A percentile compares a stretch with the other conserved stretches of the same genome.
phyloP scores from a whole-genome alignment of 805 yeast genomes.

The Candida schatavii region DNA sequence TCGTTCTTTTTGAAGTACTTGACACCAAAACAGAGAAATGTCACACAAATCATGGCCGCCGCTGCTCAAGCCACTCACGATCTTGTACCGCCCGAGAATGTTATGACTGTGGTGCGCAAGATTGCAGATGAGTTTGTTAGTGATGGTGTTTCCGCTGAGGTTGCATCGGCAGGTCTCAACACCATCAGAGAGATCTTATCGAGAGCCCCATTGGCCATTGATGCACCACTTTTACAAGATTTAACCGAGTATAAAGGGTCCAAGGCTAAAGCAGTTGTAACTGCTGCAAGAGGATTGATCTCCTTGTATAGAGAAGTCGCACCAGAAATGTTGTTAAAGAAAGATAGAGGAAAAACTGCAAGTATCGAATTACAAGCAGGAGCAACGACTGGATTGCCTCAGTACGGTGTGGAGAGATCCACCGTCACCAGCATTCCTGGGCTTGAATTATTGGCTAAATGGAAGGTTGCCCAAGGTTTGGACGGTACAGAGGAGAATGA shows the following conservation, averaged over 20 bases:
- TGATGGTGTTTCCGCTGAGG: constrained; percentile 98
- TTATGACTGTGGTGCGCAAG: constrained; percentile 77
- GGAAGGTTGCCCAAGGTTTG: constrained; percentile 66
- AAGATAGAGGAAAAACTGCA: constrained; percentile 92
- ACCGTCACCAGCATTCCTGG: constrained; percentile 81
- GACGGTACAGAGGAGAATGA: constrained; percentile 51
- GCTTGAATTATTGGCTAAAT: constrained; percentile 80
- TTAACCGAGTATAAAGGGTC: constrained; percentile 88
- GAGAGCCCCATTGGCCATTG: constrained; percentile 94
- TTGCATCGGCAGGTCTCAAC: constrained; percentile 96
- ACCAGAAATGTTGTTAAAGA: constrained; percentile 87
- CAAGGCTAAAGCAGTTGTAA: constrained; percentile 87
- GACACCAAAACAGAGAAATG: constrained; percentile 92
- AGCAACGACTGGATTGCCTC: constrained; percentile 28
- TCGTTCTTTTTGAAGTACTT: constrained; percentile 84
- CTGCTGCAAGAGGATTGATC: constrained; percentile 89
- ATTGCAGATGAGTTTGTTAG: constrained; percentile 97
- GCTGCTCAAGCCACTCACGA: constrained; percentile 96
- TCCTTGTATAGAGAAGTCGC: constrained; percentile 90
- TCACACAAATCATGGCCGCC: constrained; percentile 95
- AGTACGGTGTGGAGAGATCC: constrained; percentile 71
- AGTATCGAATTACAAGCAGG: constrained; percentile 69
- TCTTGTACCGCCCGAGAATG: constrained; percentile 92
- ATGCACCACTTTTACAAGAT: constrained; percentile 82
- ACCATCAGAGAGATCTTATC: constrained; percentile 90